phyloP scores from a whole-genome alignment of 306 rosid genomes.

The Prunus mira region DNA sequence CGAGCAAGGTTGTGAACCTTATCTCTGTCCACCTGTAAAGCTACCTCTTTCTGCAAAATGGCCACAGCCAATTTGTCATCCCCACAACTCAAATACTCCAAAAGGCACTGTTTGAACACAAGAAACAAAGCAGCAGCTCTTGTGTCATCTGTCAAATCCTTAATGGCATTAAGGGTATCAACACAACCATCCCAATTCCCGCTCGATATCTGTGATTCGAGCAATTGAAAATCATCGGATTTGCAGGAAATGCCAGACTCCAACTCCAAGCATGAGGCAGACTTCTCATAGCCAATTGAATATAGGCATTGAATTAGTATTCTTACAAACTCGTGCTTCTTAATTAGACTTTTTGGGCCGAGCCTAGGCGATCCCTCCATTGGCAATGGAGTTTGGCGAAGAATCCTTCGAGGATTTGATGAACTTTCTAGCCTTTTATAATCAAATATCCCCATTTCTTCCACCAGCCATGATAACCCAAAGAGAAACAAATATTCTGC shows the following conservation, averaged over 20 bases:
- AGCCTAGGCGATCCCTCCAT: constrained; percentile 54
- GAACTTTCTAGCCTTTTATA: constrained; percentile 11
- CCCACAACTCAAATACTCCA: constrained; percentile 59
- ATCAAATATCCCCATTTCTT: constrained; percentile 13
- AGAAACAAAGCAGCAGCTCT: constrained; percentile 66
- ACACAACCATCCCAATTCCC: constrained; percentile 70
- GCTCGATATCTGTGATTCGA: constrained; percentile 50
- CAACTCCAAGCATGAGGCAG: constrained; percentile 66
- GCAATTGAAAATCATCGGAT: constrained; percentile 48
- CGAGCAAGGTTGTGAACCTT: constrained; percentile 60
- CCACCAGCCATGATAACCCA: constrained; percentile 18
- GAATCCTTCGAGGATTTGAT: constrained; percentile 15
- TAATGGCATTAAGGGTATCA: constrained; percentile 38
- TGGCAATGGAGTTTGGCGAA: constrained; percentile 15
- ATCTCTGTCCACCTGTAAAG: constrained; percentile 42
- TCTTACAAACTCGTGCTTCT: constrained; percentile 65
- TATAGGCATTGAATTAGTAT: constrained; percentile 64
- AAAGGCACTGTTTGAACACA: constrained; percentile 52
- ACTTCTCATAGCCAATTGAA: constrained; percentile 58
- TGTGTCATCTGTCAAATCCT: constrained; percentile 51
- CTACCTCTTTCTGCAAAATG: constrained; percentile 53
- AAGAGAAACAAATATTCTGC: neutral
- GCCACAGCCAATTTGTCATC: constrained; percentile 61
- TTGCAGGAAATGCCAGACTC: constrained; percentile 70
- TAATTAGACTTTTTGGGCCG: constrained; percentile 60